Evolutionary conservation across 495 filamentous ascomycete species (phyloP), one percentile per base, ranked within the genome.

Genomic region (Trypethelium eluteriae): DNA sequence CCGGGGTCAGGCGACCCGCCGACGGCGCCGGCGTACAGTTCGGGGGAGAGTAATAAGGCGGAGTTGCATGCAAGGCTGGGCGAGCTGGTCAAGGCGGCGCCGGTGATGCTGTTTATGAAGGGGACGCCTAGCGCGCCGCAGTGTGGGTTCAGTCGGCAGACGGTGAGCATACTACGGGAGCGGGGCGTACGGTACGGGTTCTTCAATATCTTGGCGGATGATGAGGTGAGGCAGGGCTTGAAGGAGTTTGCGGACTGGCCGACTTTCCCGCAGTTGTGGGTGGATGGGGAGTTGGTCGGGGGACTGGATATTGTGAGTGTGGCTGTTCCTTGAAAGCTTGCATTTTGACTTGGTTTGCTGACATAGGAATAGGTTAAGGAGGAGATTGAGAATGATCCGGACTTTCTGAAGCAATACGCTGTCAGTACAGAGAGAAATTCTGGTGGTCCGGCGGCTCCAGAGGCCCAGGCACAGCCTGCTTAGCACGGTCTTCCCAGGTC

Each of bases 141-240:
- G 78, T 98, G 94, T 75, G 94, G 94, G 2, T 98, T 97, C 80
- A 94, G 89, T 69, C 83, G 93, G 64, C 91, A 96, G 78, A 74
- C 96, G 46, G 95, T 98, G 16, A 85, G 81, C 2, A 81, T 98
- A 44, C 79, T 98, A 66, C 85, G 94, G 66, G 92, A 96, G 80
- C 85, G 88, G 67, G 87, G 88, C 62, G 88, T 99, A 46, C 89
- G 93, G 74, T 99, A 98, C 77, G 95, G 94, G 6, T 98, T 98
- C 82, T 99, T 99, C 79, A 98, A 99, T 73, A 98, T 96, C 69
- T 78, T 99, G 64, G 94, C 94, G 69, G 94, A 99, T 76, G 94
- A 99, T 72, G 94, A 97, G 70, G 95, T 99, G 18, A 83, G 94
- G 46, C 93, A 98, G 79, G 94, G 94, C 4, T 77, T 99, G 72